Base-by-base conservation (phyloP, 306 rosid genomes). In the Echinosophora koreensis region DNA sequence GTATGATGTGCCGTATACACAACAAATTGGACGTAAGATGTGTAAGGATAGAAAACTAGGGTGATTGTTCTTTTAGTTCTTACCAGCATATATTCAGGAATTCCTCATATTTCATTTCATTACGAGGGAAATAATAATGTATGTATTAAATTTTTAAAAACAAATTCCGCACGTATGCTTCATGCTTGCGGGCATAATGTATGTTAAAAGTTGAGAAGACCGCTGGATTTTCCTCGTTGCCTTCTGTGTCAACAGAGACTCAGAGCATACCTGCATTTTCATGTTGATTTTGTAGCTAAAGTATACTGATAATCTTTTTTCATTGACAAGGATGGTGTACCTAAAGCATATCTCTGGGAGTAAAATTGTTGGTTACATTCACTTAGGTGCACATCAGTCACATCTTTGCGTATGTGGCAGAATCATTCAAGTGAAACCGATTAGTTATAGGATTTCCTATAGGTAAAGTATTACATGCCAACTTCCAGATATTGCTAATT, bases 211-310 rank as follows among this genome's bases (percentile, higher is more conserved):
- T 44, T 77, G 44, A 34, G 10, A 68, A 35, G 42, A 41, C 15
- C 42, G 56, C 11, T 42, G 59, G 35, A 56, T 66, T 66, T 44
- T 67, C 61, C 14, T 56, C 35, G 30, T 77, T 46, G 61, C 61
- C n/a, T 77, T 32, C 46, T 58, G 51, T 41, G 41, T 39, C 4
- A 37, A 13, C 15, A 28, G 57, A 15, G 78, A 44, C 14, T 28
- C 62, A 7, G 50, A 11, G 50, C 58, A 41, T 77, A 66, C 47
- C 47, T 59, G 42, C 59, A 8, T 46, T 42, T 61, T 74, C 51
- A 73, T 61, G 49, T 16, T 61, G 61, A 49, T 61, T 50, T 75
- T 56, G 62, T 56, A 18, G 64, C 16, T 62, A 37, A 22, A 35
- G 50, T 35, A 32, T 47, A 61, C 47, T 3, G 14, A 32, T 9